Conservation (phyloP, 1,284 basidiomycete genomes). For the Cutaneotrichosporon cavernicola region DNA sequence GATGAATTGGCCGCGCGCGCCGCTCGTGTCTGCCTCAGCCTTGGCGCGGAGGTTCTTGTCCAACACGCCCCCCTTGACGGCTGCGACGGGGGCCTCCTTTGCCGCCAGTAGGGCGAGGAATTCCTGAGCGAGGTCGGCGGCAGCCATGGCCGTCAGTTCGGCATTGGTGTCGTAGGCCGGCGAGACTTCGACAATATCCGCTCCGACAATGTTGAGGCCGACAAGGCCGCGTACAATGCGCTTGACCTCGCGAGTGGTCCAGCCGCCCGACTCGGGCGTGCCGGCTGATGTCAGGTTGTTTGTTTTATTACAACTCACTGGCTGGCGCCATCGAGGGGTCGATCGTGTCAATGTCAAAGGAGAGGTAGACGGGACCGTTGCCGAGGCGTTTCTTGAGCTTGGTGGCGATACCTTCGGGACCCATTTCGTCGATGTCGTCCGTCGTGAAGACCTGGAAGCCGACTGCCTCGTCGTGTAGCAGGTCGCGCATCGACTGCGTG, state of each 20-base stretch:
- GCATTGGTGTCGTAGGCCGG: constrained; percentile 51
- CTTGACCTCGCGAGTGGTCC: constrained; percentile 54
- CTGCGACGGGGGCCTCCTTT: constrained; percentile 14
- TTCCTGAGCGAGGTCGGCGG: constrained; percentile 49
- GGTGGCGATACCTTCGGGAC: constrained; percentile 48
- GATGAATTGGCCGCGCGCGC: constrained; percentile 5
- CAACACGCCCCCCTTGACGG: constrained; percentile 19
- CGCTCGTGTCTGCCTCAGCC: constrained; percentile 7
- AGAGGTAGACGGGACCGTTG: constrained; percentile 41
- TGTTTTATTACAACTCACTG: constrained; percentile 32
- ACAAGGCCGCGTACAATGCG: constrained; percentile 50
- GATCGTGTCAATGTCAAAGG: constrained; percentile 49
- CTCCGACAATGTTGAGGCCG: constrained; percentile 56
- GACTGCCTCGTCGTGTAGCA: constrained; percentile 49
- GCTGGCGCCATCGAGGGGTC: constrained; percentile 48
- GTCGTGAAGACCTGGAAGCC: constrained; percentile 54
- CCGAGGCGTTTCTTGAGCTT: constrained; percentile 50
- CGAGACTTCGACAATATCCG: constrained; percentile 59
- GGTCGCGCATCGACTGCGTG: constrained; percentile 25
- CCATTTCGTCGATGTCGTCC: constrained; percentile 54
- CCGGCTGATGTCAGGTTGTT: constrained; percentile 31
- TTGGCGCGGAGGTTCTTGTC: constrained; percentile 14
- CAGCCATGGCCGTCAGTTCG: constrained; percentile 50
- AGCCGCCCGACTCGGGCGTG: constrained; percentile 53
- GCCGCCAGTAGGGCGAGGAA: constrained; percentile 35